phyloP scores from a whole-genome alignment of 106 monocot species.

The Platanthera guangdongensis region DNA sequence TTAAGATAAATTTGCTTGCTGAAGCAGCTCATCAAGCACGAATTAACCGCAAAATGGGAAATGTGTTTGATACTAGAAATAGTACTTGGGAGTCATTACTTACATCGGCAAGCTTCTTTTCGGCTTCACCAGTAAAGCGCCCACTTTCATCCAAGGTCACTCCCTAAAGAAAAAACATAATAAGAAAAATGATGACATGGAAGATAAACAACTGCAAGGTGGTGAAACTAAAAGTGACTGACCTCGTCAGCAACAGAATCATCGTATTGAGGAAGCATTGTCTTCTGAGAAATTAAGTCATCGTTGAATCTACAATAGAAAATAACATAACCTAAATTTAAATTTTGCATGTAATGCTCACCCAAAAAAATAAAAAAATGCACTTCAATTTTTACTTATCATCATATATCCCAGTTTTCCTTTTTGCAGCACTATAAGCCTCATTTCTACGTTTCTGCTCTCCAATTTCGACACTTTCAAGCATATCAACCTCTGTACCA shows the following conservation, averaged over 20 bases:
- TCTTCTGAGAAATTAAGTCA: slow-evolving; percentile 37
- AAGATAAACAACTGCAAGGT: not conserved
- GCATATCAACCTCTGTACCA: slow-evolving; percentile 72
- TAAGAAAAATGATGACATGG: slow-evolving; percentile 2
- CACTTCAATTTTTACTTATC: slow-evolving; percentile 51
- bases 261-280: slow-evolving; percentile 88
- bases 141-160: slow-evolving; percentile 88
- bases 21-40: not conserved
- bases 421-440: slow-evolving; percentile 78
- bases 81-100: not conserved
- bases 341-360: not conserved
- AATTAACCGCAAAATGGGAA: not conserved
- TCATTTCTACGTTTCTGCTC: slow-evolving; percentile 87
- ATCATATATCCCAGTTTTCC: slow-evolving; percentile 57
- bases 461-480: slow-evolving; percentile 98
- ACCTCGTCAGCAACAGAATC: slow-evolving; percentile 80
- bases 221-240: slow-evolving; percentile 4
- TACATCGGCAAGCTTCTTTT: slow-evolving; percentile 89
- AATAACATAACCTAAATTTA: slow-evolving; percentile 5
- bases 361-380: not conserved
- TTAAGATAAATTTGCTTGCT: slow-evolving; percentile 1
- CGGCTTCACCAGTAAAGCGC: slow-evolving; percentile 71
- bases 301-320: slow-evolving; percentile 57
- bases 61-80: not conserved
- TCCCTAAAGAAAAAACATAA: slow-evolving; percentile 40